phyloP scores from a whole-genome alignment of 352 stramenopile species.

The Globisporangium middletonii region DNA sequence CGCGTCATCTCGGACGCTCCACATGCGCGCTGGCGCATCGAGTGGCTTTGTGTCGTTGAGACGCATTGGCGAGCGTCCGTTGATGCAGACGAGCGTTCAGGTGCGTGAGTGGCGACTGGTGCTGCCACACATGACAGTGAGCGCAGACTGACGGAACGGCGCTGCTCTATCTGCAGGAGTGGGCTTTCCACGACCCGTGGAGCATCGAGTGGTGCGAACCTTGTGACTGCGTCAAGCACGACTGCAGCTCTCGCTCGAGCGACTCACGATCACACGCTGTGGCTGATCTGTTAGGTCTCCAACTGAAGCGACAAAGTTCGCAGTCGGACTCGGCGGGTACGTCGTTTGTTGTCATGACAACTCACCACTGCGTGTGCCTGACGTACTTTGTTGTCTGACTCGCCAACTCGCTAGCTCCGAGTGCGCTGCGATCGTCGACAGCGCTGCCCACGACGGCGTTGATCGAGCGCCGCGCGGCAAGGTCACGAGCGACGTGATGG shows the following conservation, averaged over 20 bases:
- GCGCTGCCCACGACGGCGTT: slow-evolving; percentile 1
- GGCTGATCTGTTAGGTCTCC: slow-evolving; percentile 6
- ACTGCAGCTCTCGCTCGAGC: too few relatives aligned
- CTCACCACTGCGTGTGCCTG: not conserved
- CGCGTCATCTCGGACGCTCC: not conserved
- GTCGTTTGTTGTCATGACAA: not conserved
- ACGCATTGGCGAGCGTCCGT: too few relatives aligned
- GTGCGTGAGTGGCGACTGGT: not conserved
- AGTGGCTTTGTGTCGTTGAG: not conserved
- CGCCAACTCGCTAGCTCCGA: not conserved
- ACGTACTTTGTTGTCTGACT: not conserved
- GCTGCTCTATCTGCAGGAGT: not conserved
- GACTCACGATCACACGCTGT: not conserved
- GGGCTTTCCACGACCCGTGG: slow-evolving; percentile 7
- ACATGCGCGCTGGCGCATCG: not conserved
- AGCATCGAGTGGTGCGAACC: slow-evolving; percentile 10
- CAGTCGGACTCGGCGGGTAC: slow-evolving; percentile 13
- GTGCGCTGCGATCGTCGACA: slow-evolving; percentile 7
- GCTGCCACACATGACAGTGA: not conserved
- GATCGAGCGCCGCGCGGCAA: slow-evolving; percentile 19
- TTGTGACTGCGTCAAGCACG: too few relatives aligned
- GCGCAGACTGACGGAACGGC: not conserved
- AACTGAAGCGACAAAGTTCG: slow-evolving; percentile 1
- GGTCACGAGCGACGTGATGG: slow-evolving; percentile 32
- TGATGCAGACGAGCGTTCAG: not conserved